These are phyloP conservation scores for Dujonia santamariae DNA, from an alignment of 1,139 yeast genomes.

Conservation along the genomic window DNA sequence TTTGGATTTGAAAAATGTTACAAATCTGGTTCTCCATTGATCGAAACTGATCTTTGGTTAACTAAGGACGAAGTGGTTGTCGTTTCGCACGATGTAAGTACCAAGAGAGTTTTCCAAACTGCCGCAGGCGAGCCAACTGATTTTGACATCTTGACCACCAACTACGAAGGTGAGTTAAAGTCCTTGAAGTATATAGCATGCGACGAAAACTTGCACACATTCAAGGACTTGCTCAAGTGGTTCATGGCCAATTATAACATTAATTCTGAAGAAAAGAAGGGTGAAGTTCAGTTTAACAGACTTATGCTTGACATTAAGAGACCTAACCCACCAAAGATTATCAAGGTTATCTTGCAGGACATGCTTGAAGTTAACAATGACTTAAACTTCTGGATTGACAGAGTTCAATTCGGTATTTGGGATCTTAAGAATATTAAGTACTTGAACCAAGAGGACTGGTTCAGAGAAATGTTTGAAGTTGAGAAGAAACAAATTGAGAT, in stretches of 20 bases:
- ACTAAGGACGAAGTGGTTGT: conserved; percentile 71
- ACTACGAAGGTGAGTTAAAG: conserved; percentile 40
- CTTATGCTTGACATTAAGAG: conserved; percentile 83
- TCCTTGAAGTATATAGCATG: conserved; percentile 51
- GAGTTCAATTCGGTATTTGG: conserved; percentile 84
- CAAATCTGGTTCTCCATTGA: conserved; percentile 62
- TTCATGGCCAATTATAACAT: conserved; percentile 42
- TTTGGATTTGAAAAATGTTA: conserved; percentile 70
- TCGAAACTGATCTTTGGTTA: conserved; percentile 86
- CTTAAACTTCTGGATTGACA: conserved; percentile 61
- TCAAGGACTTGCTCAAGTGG: conserved; percentile 61
- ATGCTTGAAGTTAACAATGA: conserved; percentile 49
- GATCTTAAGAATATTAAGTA: conserved; percentile 59
- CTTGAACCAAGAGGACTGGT: conserved; percentile 38
- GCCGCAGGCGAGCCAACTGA: conserved; percentile 38
- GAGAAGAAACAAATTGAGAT: conserved; percentile 28
- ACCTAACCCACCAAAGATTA: conserved; percentile 58
- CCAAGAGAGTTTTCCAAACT: conserved; percentile 59
- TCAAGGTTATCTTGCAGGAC: conserved; percentile 49
- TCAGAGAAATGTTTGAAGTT: conserved; percentile 23
- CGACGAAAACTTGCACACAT: conserved; percentile 60
- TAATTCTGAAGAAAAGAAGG: conserved; percentile 16
- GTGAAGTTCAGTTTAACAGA: conserved; percentile 2
- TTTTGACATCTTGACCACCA: conserved; percentile 36
- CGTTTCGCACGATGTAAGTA: conserved; percentile 68